Evolutionary conservation across 306 rosid species (phyloP), one percentile per base, ranked within the genome.

Genomic region (Cercis canadensis): DNA sequence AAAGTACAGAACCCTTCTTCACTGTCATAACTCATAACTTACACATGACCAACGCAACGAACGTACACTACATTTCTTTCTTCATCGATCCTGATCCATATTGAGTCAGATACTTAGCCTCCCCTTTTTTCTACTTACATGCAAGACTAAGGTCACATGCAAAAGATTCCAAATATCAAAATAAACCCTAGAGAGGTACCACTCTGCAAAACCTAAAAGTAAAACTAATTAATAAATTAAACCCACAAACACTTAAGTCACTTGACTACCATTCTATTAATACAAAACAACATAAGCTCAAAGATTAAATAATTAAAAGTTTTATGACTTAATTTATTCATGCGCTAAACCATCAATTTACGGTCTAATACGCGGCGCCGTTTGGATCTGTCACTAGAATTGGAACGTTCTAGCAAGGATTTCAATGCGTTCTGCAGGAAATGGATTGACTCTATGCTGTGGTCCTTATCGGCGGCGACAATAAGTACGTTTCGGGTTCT

Each of bases 341-440:
- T 3, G 29, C 2, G 1, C 29, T 24, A 88, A 33, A 66, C 18
- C 50, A 78, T 55, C 7, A 79, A 39, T 67, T 82, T 85, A 57
- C 87, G 85, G 57, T 85, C 90, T 9, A 90, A 37, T 1, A 86
- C 84, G 37, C 97, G 96, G 13, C 97, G 81, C 10, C 99, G 68
- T 75, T 94, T 94, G 0, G 97, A 94, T 71, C 90, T 79, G 15
- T 91, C 97, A 12, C 59, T 61, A 1, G 90, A 81, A 60, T 51
- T 84, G 0, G 96, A 87, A 0, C 98, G 89, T 45, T 94, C 97
- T 0, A 94, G 69, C 56, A 94, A 76, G 1, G 96, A 91, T 75
- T 85, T 91, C 78, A 94, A 85, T 0, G 97, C 94, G 54, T 91
- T 91, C 73, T 94, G 97, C 49, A 94, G 84, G 81, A 94, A 94